Conservation (phyloP, 257 asterid species). For the Solanum raphanifolium region DNA sequence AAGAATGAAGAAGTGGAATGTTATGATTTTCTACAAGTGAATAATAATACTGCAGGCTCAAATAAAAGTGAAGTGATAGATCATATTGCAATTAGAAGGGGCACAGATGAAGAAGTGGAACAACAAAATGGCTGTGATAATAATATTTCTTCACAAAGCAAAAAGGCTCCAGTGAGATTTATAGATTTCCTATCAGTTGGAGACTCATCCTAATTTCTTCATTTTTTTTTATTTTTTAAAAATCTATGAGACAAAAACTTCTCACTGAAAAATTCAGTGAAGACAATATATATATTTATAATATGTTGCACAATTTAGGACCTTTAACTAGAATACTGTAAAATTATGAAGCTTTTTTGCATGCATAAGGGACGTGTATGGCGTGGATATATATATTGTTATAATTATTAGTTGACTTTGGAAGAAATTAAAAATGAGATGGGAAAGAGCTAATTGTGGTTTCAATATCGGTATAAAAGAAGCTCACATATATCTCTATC, state of each 20-base stretch:
- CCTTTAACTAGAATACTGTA: neutral
- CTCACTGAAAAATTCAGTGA: neutral
- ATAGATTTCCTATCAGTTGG: conserved; percentile 49
- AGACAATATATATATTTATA: neutral
- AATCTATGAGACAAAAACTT: neutral
- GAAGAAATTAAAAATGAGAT: neutral
- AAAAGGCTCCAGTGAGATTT: conserved; percentile 10
- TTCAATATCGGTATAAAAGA: neutral
- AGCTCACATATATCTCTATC: no score
- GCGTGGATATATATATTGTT: neutral
- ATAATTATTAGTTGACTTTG: neutral
- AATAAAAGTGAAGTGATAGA: conserved; percentile 64
- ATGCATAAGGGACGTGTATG: neutral
- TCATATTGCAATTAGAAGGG: conserved; percentile 27
- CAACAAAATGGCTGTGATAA: conserved; percentile 3
- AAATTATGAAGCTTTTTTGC: neutral
- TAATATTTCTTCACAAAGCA: neutral
- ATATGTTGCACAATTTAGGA: neutral
- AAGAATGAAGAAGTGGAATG: conserved; percentile 46
- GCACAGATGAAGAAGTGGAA: conserved; percentile 38
- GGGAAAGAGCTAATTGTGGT: neutral
- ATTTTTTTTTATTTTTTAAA: neutral
- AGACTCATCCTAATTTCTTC: conserved; percentile 12
- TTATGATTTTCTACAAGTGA: conserved; percentile 64
- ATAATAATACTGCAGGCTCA: conserved; percentile 41